Evolutionary conservation across 2,329 filamentous ascomycete genomes (phyloP).

Genomic region (Pyricularia grisea): DNA sequence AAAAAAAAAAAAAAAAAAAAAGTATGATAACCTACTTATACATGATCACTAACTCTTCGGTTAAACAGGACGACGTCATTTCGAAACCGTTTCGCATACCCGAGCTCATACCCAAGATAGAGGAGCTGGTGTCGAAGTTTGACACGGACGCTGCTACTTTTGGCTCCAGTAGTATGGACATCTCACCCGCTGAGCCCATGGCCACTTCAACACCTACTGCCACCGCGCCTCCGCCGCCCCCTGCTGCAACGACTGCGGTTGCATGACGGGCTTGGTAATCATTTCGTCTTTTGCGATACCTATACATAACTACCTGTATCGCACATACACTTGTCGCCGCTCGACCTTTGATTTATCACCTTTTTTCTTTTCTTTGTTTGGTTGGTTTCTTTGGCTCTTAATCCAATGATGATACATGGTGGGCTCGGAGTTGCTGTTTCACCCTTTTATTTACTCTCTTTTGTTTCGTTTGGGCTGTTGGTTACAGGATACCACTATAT

Average conservation of each 20-base stretch:
- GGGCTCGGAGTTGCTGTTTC: not conserved
- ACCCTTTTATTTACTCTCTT: not conserved
- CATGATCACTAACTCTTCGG: not conserved
- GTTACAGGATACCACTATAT: not conserved
- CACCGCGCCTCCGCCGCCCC: not conserved
- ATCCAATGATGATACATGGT: not conserved
- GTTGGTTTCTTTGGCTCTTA: not conserved
- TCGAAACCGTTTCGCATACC: slow-evolving; percentile 61
- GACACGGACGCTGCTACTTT: not conserved
- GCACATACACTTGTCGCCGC: not conserved
- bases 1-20: too few relatives aligned
- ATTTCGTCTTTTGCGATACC: not conserved
- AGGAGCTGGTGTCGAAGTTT: slow-evolving; percentile 27
- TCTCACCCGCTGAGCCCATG: not conserved
- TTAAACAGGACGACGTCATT: slow-evolving; percentile 46
- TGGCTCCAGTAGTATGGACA: not conserved
- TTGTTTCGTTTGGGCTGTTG: not conserved
- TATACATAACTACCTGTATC: not conserved
- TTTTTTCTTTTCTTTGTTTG: not conserved
- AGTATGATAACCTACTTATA: too few relatives aligned
- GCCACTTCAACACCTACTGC: not conserved
- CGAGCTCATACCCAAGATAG: slow-evolving; percentile 51
- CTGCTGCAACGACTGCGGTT: not conserved
- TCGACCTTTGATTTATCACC: not conserved
- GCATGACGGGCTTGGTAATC: not conserved